Conservation (phyloP, 2,329 filamentous ascomycete genomes). For the Cercospora nicotianae region DNA sequence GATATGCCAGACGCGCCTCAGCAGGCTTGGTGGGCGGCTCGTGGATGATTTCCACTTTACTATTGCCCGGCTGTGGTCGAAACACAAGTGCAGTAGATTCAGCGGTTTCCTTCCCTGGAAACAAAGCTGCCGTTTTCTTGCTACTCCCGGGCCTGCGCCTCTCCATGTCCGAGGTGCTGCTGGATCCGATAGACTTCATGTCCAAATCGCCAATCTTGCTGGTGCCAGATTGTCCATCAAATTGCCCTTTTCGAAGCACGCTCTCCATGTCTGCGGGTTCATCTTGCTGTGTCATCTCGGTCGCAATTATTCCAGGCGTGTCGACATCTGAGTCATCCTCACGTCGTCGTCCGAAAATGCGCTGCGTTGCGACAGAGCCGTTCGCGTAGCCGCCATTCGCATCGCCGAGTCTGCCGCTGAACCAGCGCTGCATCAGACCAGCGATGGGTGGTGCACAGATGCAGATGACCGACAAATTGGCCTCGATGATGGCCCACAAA, state of each 20-base stretch:
- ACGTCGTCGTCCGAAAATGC: constrained; percentile 5
- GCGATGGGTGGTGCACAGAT: constrained; percentile 27
- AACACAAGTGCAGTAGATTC: constrained; percentile 18
- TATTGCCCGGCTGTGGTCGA: constrained; percentile 15
- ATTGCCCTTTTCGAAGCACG: constrained; percentile 7
- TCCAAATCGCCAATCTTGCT: constrained; percentile 13
- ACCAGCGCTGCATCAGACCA: constrained; percentile 20
- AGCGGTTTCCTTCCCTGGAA: constrained; percentile 5
- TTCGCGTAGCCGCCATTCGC: constrained; percentile 11
- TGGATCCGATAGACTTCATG: constrained; percentile 15
- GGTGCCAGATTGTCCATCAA: constrained; percentile 12
- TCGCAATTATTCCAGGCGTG: constrained; percentile 13
- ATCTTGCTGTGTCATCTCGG: constrained; percentile 15
- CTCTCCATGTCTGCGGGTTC: constrained; percentile 17
- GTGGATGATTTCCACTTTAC: constrained; percentile 26
- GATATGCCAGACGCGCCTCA: constrained; percentile 23
- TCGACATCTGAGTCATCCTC: constrained; percentile 13
- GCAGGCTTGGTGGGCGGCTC: constrained; percentile 24
- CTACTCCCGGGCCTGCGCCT: constrained; percentile 4
- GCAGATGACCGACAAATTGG: constrained; percentile 26
- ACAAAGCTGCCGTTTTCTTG: constrained; percentile 11
- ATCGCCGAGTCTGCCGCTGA: constrained; percentile 8
- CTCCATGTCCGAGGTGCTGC: constrained; percentile 16
- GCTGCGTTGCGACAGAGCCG: constrained; percentile 17
- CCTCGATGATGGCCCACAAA: constrained; percentile 28